Base-by-base conservation (phyloP, 768 basidiomycete genomes). In the Austroboletus festivus region DNA sequence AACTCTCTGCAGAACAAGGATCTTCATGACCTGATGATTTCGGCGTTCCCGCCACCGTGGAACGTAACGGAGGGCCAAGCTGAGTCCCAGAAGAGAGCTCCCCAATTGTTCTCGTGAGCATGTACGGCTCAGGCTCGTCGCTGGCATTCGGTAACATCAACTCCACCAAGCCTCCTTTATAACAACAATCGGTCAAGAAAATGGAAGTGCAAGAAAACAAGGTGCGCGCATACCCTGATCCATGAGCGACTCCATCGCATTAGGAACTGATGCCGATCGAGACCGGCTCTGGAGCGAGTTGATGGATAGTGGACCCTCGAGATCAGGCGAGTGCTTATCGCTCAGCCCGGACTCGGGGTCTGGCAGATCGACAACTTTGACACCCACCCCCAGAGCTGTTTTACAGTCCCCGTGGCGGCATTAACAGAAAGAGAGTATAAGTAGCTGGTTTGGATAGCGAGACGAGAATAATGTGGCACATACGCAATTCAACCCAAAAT, bases 401-500 rank as follows among this genome's bases (percentile, higher is more conserved):
- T 31, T 18, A 23, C 19, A 21, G 44, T 51, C 31, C 38, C 44
- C 44, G 40, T 35, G 42, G 19, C 12, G 54, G 49, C 23, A 40
- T 49, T 50, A 21, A 38, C 33, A 47, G 34, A 37, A 46, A 38
- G 30, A 13, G 26, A 26, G 46, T 1, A 50, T 39, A 44, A 52
- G 38, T 61, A 51, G n/a, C n/a, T n/a, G n/a, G 43, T 31, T 48
- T 28, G 40, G 50, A 18, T 48, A 23, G 48, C 12, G 41, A 37
- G 50, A 55, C 33, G 42, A 35, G 51, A 42, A 60, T 55, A 38
- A 45, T 42, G 34, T 31, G 26, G 38, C 5, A 69, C 75, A 53
- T 60, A 77, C 73, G 85, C 30, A 90, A 65, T 63, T 90, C 89
- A 9, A 90, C 85, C 92, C 91, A 93, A 71, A 93, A 94, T 31